Evolutionary conservation across 495 filamentous ascomycete species (phyloP), one percentile per base, ranked within the genome.

Genomic region (Hypoxylon fragiforme): DNA sequence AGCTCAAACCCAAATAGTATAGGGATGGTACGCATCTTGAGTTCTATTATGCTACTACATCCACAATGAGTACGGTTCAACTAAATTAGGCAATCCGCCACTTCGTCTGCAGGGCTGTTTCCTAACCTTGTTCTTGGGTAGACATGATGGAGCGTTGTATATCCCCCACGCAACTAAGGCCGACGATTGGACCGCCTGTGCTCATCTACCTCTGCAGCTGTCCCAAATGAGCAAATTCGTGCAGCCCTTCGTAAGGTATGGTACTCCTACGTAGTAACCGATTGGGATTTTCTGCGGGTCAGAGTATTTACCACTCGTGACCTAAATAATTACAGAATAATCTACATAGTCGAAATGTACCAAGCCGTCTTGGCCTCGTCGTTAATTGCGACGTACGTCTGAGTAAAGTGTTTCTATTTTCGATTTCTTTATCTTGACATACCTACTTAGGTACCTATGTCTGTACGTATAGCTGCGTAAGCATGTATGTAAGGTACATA

Each of bases 251-350:
- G 54, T 57, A 52, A 57, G 46, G 38, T 39, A 39, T 36, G 60
- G 39, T 58, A 50, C 54, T 54, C 40, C 48, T 37, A 58, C 50
- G 44, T 53, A 45, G 49, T 54, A 63, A 59, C 60, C 44, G 49
- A 53, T 62, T 40, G 58, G 58, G 35, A 19, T 14, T 15, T 20
- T 40, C 39, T 58, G 39, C 24, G 44, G 52, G 46, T 54, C 49
- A 63, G 42, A 59, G 43, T 63, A 42, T 57, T 63, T 49, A 48
- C 49, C 54, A 50, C 60, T 59, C 60, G 60, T 63, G 60, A 63
- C 60, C 45, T 63, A 42, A 45, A 30, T 39, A 15, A 58, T 37
- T 54, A 44, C 60, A 50, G 31, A 34, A 54, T 36, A 51, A 51
- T 63, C 32, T 57, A n/a, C n/a, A n/a, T n/a, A 50, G 60, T 50